Evolutionary conservation across 139 green algal genomes (phyloP).

Genomic region (Pleodorina starrii): DNA sequence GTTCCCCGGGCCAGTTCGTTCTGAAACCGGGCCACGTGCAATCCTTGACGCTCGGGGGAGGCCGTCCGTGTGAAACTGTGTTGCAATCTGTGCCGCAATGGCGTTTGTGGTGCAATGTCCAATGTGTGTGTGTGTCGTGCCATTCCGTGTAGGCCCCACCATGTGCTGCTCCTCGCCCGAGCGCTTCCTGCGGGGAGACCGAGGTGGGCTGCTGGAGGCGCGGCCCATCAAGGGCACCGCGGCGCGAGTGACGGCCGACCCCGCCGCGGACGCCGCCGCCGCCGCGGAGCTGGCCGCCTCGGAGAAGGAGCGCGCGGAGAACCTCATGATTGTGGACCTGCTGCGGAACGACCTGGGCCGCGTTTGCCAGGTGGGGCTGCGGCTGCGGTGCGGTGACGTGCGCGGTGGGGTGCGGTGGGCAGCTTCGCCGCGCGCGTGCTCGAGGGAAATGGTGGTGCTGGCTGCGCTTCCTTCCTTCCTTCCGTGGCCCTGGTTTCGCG

Average conservation of each 20-base stretch:
- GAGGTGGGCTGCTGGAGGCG: slow-evolving; percentile 89
- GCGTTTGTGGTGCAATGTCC: no score
- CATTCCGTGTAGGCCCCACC: slow-evolving; percentile 36
- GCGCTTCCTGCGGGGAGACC: slow-evolving; percentile 90
- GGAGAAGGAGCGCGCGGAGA: slow-evolving; percentile 96
- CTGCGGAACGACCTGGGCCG: slow-evolving; percentile 96
- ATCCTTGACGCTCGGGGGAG: no score
- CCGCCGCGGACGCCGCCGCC: slow-evolving; percentile 72
- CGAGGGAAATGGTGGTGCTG: no score
- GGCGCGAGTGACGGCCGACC: slow-evolving; percentile 52
- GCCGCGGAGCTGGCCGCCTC: slow-evolving; percentile 68
- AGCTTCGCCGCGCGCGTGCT: no score
- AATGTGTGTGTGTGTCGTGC: neutral
- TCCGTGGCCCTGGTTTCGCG: no score
- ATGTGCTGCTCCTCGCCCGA: slow-evolving; percentile 96
- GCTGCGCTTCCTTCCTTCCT: no score
- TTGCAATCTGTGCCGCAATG: no score
- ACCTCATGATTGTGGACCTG: slow-evolving; percentile 99
- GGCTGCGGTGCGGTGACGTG: no score
- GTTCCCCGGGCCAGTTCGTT: no score
- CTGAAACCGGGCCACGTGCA: no score
- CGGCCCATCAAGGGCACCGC: slow-evolving; percentile 98
- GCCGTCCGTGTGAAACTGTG: no score
- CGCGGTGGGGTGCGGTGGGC: no score
- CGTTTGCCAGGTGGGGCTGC: slow-evolving; percentile 76